A percentile compares a stretch with the other conserved stretches of the same genome.
Evolutionary conservation across 2,329 filamentous ascomycete genomes (phyloP).

Genomic region (Sporothrix brasiliensis): DNA sequence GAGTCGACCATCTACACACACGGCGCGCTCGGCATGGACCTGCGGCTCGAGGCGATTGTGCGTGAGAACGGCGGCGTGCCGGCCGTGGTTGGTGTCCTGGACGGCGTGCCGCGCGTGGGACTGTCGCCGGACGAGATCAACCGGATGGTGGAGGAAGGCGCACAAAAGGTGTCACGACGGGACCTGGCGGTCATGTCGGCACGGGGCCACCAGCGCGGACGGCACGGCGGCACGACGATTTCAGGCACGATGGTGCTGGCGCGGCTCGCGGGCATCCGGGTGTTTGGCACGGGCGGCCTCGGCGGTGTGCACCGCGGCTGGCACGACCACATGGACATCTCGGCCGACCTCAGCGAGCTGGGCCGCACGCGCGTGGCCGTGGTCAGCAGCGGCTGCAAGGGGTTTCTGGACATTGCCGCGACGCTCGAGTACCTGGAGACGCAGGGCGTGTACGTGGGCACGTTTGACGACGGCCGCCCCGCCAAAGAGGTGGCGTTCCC

Average conservation of each 20-base stretch:
- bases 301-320: conserved; percentile 92
- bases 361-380: conserved; percentile 87
- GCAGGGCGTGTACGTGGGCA: conserved; percentile 78
- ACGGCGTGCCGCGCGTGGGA: conserved; percentile 81
- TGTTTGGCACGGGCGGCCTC: conserved; percentile 93
- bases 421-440: conserved; percentile 79
- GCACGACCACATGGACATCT: conserved; percentile 86
- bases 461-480: conserved; percentile 75
- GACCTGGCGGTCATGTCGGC: conserved; percentile 83
- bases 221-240: conserved; percentile 91
- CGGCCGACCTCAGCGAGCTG: conserved; percentile 91
- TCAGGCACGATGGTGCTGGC: conserved; percentile 91
- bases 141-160: conserved; percentile 70
- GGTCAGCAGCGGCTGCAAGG: conserved; percentile 89
- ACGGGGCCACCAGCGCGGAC: conserved; percentile 55
- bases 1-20: conserved; percentile 98
- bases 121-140: conserved; percentile 72
- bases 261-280: conserved; percentile 79
- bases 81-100: conserved; percentile 85
- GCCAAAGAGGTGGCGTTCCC: conserved; percentile 73
- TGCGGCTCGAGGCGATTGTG: conserved; percentile 77
- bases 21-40: conserved; percentile 73
- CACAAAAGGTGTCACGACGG: conserved; percentile 81
- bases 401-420: conserved; percentile 87
- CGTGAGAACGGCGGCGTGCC: conserved; percentile 80